These are phyloP conservation scores for Backusella tarrabulga DNA, from an alignment of 192 early-diverging fungal genomes.

Conservation along the genomic window DNA sequence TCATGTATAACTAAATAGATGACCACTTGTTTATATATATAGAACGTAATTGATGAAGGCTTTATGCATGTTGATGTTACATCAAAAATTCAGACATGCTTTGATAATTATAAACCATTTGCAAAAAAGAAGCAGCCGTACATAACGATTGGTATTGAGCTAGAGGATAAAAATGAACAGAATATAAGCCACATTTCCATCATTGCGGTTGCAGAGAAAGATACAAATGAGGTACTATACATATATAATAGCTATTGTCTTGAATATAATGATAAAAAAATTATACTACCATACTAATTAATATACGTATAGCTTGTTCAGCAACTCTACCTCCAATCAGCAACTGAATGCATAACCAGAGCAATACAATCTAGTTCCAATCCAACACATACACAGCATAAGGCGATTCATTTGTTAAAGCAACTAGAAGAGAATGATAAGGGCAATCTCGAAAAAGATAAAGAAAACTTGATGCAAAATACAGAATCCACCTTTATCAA, in stretches of 20 bases:
- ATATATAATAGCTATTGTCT: not conserved
- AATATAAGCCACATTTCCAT: slow-evolving; percentile 13
- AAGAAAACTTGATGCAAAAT: not conserved
- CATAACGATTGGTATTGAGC: not conserved
- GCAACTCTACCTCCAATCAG: slow-evolving; percentile 1
- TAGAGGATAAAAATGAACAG: slow-evolving; percentile 7
- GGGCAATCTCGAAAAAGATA: not conserved
- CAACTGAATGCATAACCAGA: slow-evolving; percentile 5
- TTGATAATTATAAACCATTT: slow-evolving; percentile 1
- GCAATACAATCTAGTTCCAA: slow-evolving; percentile 1
- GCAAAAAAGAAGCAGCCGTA: not conserved
- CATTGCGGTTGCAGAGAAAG: not conserved
- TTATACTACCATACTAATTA: not conserved
- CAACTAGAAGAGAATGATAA: not conserved
- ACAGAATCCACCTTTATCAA: not conserved
- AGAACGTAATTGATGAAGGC: not conserved
- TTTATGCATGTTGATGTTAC: slow-evolving; percentile 17
- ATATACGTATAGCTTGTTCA: not conserved
- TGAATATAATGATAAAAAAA: too few species aligned
- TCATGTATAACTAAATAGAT: not conserved
- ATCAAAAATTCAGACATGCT: not conserved
- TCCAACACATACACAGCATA: not conserved
- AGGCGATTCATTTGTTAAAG: not conserved
- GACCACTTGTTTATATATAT: not conserved
- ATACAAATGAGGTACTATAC: slow-evolving; percentile 2